Evolutionary conservation across 2,329 filamentous ascomycete genomes (phyloP), one percentile per base, ranked within the genome.

Genomic region (Penicillium brasilianum): DNA sequence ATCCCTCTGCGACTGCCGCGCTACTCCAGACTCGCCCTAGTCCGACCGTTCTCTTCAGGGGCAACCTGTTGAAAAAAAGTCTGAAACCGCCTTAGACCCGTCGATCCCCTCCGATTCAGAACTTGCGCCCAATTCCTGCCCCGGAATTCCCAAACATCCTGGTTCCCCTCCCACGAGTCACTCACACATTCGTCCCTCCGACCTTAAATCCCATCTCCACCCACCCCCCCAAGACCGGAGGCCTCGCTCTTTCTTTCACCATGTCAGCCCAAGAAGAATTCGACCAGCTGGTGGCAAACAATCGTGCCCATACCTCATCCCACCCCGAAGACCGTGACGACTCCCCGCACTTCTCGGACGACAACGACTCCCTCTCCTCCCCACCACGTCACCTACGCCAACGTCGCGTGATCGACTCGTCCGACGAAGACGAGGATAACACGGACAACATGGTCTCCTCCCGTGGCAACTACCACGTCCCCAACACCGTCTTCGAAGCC

Each of bases 261-360:
- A 80, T 80, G 78, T 77, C 78, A 39, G 79, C 80, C 55, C 79
- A 80, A 69, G 80, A 81, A 71, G 80, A 82, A 74, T 79, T 80
- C 67, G 76, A 81, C 57, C 75, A 74, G 53, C 73, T 81, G 61
- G 72, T 81, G 48, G 72, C 73, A 59, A 72, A 68, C 62, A 76
- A 75, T 51, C 75, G 73, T 55, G 74, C 76, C 55, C 71, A 69
- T 49, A 65, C 62, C 58, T 70, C 72, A 55, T 69, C 72, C 37
- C 80, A 82, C 65, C 80, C 80, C 13, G 80, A 81, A 71, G 80
- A 82, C 64, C 73, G 71, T 57, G 68, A 73, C 60, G 61, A 59
- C 64, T 63, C 53, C 54, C 59, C 62, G 11, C 61, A 70, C 55
- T 72, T 69, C 61, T 71, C 70, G 37, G 63, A 70, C 61, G 63